These are phyloP conservation scores for Streptanthus diversifolius DNA, from an alignment of 345 rosid species.

Conservation along the genomic window DNA sequence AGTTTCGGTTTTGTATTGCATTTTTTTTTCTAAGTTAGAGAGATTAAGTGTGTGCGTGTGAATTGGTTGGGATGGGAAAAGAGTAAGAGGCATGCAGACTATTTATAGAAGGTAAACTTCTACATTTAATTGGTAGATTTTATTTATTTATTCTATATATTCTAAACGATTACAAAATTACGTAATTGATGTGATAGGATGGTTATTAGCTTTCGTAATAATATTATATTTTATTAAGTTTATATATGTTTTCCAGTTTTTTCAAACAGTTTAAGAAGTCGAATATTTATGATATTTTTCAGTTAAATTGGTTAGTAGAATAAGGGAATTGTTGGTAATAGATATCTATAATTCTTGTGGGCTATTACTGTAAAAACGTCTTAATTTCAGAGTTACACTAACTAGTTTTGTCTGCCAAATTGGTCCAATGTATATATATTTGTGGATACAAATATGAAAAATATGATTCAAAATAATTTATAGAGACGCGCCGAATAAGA, in stretches of 20 bases:
- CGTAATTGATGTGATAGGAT: conserved; percentile 26
- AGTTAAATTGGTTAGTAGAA: conserved; percentile 6
- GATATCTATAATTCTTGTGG: conserved; percentile 5
- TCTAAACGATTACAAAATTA: conserved; percentile 10
- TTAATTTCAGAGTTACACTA: conserved; percentile 1
- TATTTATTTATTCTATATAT: conserved; percentile 3
- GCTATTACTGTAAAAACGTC: conserved; percentile 12
- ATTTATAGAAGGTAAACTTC: conserved; percentile 17
- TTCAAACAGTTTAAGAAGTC: background rate
- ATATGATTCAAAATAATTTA: background rate
- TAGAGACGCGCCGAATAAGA: conserved; percentile 19
- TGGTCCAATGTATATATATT: background rate
- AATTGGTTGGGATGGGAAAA: background rate
- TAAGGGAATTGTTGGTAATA: background rate
- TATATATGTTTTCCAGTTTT: background rate
- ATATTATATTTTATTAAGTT: background rate
- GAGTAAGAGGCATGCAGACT: conserved; percentile 15
- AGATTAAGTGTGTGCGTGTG: background rate
- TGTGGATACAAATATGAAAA: background rate
- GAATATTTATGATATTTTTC: conserved; percentile 5
- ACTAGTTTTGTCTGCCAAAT: background rate
- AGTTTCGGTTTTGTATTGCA: conserved; percentile 35
- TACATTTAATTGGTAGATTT: conserved; percentile 2
- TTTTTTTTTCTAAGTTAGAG: conserved; percentile 6
- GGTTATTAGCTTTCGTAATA: background rate